phyloP scores from a whole-genome alignment of 2,329 filamentous ascomycete species.

The Aspergillus luchuensis region DNA sequence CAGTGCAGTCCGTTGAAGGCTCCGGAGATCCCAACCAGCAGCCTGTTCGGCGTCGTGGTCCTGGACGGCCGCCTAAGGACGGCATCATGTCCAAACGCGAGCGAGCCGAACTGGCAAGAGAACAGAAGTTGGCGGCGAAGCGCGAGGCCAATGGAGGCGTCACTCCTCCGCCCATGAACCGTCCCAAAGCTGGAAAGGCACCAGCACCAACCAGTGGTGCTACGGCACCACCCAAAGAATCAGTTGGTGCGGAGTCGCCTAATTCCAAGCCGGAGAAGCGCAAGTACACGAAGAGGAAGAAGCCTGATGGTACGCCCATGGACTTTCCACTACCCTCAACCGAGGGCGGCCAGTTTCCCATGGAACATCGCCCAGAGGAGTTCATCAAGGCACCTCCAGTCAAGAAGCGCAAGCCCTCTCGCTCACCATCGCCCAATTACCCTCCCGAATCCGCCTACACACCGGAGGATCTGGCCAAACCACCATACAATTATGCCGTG shows the following conservation, averaged over 20 bases:
- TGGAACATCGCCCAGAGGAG: slow-evolving; percentile 43
- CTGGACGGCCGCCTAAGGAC: slow-evolving; percentile 66
- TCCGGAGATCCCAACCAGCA: slow-evolving; percentile 41
- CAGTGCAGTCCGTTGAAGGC: slow-evolving; percentile 36
- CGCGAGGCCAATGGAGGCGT: slow-evolving; percentile 51
- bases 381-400: slow-evolving; percentile 48
- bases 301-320: slow-evolving; percentile 43
- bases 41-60: slow-evolving; percentile 52
- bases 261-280: slow-evolving; percentile 48
- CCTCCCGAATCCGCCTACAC: slow-evolving; percentile 60
- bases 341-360: slow-evolving; percentile 40
- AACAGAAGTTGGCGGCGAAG: slow-evolving; percentile 53
- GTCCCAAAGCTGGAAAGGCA: slow-evolving; percentile 35
- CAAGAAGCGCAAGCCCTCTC: slow-evolving; percentile 56
- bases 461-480: slow-evolving; percentile 64
- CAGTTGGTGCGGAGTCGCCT: slow-evolving; percentile 38
- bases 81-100: slow-evolving; percentile 69
- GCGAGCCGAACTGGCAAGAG: slow-evolving; percentile 55
- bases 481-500: slow-evolving; percentile 63
- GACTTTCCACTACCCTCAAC: slow-evolving; percentile 48
- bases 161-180: slow-evolving; percentile 42
- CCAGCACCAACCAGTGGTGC: slow-evolving; percentile 18
- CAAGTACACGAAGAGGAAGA: slow-evolving; percentile 53
- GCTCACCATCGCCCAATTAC: slow-evolving; percentile 64
- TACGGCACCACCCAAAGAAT: slow-evolving; percentile 30